These are phyloP conservation scores for Anthracocystis setariae DNA, from an alignment of 1,284 basidiomycete genomes.

Conservation along the genomic window DNA sequence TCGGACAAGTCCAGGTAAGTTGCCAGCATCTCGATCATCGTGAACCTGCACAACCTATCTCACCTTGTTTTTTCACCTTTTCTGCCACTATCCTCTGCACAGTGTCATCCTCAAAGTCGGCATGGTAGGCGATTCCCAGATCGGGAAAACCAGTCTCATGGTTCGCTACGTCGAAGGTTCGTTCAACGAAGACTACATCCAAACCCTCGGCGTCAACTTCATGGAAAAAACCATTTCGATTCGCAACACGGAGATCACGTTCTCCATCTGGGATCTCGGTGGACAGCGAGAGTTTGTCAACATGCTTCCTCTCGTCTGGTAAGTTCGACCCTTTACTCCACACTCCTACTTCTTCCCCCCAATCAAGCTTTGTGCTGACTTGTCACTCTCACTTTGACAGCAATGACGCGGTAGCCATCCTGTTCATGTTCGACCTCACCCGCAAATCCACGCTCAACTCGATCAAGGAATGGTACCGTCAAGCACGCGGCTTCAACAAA, in stretches of 20 bases:
- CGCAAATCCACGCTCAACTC: constrained; percentile 96
- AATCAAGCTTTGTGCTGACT: not conserved
- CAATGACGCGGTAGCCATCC: constrained; percentile 96
- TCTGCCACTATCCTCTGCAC: not conserved
- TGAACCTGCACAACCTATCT: not conserved
- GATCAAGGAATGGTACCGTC: constrained; percentile 99
- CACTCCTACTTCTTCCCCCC: not conserved
- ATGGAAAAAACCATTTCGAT: constrained; percentile 99
- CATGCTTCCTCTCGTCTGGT: constrained; percentile 91
- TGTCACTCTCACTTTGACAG: constrained; percentile 62
- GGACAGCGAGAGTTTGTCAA: constrained; percentile 98
- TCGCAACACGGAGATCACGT: constrained; percentile 95
- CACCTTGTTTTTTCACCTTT: not conserved
- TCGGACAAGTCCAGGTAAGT: constrained; percentile 36
- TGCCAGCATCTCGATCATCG: too few species aligned
- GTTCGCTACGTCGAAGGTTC: constrained; percentile 75
- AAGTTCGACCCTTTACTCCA: constrained; percentile 1
- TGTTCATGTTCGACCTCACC: constrained; percentile 99
- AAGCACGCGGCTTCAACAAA: constrained; percentile 95
- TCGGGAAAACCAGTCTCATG: constrained; percentile 97
- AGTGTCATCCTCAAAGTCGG: constrained; percentile 93
- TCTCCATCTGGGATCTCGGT: constrained; percentile 98
- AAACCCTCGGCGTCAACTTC: constrained; percentile 94
- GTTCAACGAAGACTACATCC: constrained; percentile 90
- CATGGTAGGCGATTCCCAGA: constrained; percentile 98